Evolutionary conservation across 1,284 basidiomycete genomes (phyloP), one percentile per base, ranked within the genome.

Genomic region (Ceratobasidium sp.): DNA sequence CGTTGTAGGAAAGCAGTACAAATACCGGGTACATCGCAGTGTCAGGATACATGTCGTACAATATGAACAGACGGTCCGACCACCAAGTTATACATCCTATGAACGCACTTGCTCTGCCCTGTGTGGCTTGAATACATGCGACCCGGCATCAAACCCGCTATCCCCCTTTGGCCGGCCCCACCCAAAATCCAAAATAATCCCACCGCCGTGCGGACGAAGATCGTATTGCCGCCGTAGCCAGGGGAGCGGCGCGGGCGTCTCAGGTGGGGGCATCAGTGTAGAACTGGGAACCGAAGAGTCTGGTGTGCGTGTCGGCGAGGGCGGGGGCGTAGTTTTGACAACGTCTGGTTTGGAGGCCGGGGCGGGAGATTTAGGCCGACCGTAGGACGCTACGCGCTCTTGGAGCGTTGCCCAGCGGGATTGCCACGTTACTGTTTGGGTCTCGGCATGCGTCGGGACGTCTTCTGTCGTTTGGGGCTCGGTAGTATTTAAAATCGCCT

Each of bases 111-210:
- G 41, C 7, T 43, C n/a, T 58, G 54, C 31, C 54, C 14, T 58
- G 54, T 56, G 16, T 8, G 53, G 53, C 29, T 27, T 56, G 29
- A 58, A 58, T 5, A 58, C 54, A 37, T 31, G 29, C 29, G 54
- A 22, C 54, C 37, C 54, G 11, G 54, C 29, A 14, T 22, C 37
- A 27, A 58, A 58, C 54, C 29, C 54, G 13, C 24, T n/a, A 5
- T 34, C 16, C 31, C 9, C 11, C n/a, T 58, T 58, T 4, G 54
- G 54, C 13, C 54, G 11, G 24, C 76, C 73, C 77, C 77, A 78
- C 37, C 88, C 84, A 79, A 92, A 88, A 79, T 93, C 92, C 62
- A 93, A 73, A 29, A 92, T 83, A 75, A 93, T 82, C 49, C 88
- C 88, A 54, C 93, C 83, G 9, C 92, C 92, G 80, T 90, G 88